Evolutionary conservation across 345 rosid genomes (phyloP).

Genomic region (Brassica cretica): DNA sequence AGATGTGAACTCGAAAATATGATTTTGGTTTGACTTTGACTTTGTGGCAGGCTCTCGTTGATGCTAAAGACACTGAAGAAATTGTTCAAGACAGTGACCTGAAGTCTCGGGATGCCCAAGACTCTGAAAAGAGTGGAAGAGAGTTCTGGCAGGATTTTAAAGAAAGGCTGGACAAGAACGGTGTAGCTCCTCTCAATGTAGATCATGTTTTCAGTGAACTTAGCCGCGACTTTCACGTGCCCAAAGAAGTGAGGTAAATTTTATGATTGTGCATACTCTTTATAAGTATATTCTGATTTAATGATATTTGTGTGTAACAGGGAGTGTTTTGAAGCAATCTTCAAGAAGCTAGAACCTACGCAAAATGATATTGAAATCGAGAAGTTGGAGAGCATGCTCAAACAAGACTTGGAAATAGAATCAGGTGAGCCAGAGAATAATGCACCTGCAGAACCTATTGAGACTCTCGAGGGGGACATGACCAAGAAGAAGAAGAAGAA

Average conservation of each 20-base stretch:
- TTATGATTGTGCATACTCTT: not conserved
- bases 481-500: not conserved
- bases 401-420: conserved; percentile 42
- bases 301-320: conserved; percentile 21
- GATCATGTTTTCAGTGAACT: conserved; percentile 28
- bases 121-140: conserved; percentile 45
- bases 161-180: conserved; percentile 44
- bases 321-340: conserved; percentile 43
- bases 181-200: not conserved
- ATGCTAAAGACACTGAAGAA: conserved; percentile 50
- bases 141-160: conserved; percentile 43
- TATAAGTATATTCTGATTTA: not conserved
- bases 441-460: conserved; percentile 1
- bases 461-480: conserved; percentile 27
- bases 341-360: conserved; percentile 44
- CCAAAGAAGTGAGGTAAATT: conserved; percentile 49
- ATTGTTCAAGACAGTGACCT: conserved; percentile 30
- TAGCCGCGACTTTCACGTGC: conserved; percentile 31
- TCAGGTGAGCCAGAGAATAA: conserved; percentile 1
- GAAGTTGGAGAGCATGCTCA: conserved; percentile 28
- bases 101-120: conserved; percentile 41
- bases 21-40: conserved; percentile 5
- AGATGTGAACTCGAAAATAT: not conserved
- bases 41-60: conserved; percentile 50
- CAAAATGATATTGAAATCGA: conserved; percentile 42